phyloP scores from a whole-genome alignment of 1,284 basidiomycete species.

The Cryptococcus amylolentus region DNA sequence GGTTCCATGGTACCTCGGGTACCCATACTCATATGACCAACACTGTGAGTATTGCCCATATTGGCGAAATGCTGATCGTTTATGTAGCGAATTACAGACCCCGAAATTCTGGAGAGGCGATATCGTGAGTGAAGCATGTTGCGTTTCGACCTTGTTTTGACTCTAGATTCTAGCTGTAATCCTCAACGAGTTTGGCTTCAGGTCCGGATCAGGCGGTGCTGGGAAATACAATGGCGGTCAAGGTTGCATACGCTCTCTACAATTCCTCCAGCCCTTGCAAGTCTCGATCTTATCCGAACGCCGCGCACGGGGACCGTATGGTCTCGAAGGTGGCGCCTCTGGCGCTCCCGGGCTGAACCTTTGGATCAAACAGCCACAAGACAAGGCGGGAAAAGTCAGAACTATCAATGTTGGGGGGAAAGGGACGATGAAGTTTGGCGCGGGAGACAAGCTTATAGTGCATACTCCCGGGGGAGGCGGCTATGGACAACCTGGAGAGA shows the following conservation, averaged over 20 bases:
- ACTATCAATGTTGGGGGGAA: constrained; percentile 89
- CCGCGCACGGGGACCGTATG: constrained; percentile 31
- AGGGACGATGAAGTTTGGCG: constrained; percentile 59
- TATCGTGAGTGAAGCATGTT: constrained; percentile 15
- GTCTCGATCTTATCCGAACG: constrained; percentile 60
- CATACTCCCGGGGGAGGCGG: constrained; percentile 41
- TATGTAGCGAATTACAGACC: constrained; percentile 70
- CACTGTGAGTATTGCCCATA: constrained; percentile 15
- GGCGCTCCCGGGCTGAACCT: constrained; percentile 27
- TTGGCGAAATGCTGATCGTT: neutral
- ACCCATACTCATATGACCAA: constrained; percentile 79
- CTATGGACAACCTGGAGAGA: constrained; percentile 54
- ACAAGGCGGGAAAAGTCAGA: constrained; percentile 63
- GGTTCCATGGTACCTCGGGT: constrained; percentile 84
- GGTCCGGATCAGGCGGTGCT: constrained; percentile 69
- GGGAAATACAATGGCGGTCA: constrained; percentile 81
- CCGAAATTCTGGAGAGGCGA: constrained; percentile 85
- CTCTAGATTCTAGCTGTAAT: constrained; percentile 62
- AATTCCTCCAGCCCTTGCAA: constrained; percentile 83
- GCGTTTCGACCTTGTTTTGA: neutral
- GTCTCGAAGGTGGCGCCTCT: constrained; percentile 26
- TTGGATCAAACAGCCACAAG: constrained; percentile 52
- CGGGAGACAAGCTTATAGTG: constrained; percentile 31
- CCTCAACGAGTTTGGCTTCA: constrained; percentile 73
- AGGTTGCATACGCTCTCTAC: constrained; percentile 81